Evolutionary conservation across 495 filamentous ascomycete species (phyloP).

Genomic region (Lasiosphaeris hirsuta): DNA sequence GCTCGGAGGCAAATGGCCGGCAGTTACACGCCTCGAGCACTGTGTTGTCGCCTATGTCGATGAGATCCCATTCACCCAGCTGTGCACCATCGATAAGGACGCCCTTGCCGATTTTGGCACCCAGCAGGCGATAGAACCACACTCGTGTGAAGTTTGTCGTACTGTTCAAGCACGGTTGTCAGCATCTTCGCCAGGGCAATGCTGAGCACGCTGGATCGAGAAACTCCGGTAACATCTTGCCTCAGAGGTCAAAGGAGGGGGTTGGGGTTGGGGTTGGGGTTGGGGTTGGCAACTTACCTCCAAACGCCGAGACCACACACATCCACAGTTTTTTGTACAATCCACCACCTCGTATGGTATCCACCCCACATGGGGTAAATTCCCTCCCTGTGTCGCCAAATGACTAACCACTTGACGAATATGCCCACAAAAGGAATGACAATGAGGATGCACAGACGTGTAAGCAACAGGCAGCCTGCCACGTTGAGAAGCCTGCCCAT

Average conservation of each 20-base stretch:
- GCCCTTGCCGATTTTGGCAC: conserved; percentile 40
- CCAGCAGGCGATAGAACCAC: conserved; percentile 41
- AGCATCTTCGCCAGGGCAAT: not conserved
- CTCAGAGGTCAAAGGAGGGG: too few relatives aligned
- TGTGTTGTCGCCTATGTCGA: conserved; percentile 42
- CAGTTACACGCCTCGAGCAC: conserved; percentile 34
- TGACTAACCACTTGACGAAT: conserved; percentile 42
- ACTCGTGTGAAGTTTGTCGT: conserved; percentile 29
- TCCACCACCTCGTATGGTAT: conserved; percentile 50
- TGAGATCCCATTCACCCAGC: conserved; percentile 45
- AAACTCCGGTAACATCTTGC: too few relatives aligned
- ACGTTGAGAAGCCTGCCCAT: conserved; percentile 36
- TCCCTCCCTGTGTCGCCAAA: conserved; percentile 42
- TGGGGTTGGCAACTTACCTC: conserved; percentile 10
- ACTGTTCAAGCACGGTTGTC: not conserved
- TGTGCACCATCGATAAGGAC: conserved; percentile 33
- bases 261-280: too few relatives aligned
- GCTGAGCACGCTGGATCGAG: too few relatives aligned
- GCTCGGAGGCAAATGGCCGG: conserved; percentile 45
- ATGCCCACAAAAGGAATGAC: conserved; percentile 36
- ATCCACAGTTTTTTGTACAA: conserved; percentile 41
- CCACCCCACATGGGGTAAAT: conserved; percentile 48
- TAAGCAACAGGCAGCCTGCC: conserved; percentile 29
- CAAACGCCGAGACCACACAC: conserved; percentile 41
- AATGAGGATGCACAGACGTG: conserved; percentile 26